Evolutionary conservation across 139 green algal genomes (phyloP).

Genomic region (Closterium sp.): DNA sequence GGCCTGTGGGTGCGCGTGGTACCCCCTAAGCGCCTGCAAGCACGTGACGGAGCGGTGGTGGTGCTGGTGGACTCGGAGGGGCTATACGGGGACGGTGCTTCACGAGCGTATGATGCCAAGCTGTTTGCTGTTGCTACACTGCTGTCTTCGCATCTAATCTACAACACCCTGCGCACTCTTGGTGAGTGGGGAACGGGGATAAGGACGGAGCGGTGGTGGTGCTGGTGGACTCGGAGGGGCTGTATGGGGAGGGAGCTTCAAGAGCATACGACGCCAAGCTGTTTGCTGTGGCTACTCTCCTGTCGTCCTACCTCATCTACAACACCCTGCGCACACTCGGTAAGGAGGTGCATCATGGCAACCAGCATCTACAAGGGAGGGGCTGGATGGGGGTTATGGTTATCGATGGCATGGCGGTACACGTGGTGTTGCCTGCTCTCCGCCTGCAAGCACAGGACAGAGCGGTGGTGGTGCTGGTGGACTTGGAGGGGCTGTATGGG

Average conservation of each 20-base stretch:
- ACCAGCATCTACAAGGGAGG: background rate
- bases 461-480: slow-evolving; percentile 6
- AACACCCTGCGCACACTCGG: slow-evolving; percentile 15
- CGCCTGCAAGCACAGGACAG: background rate
- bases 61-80: slow-evolving; percentile 19
- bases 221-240: slow-evolving; percentile 33
- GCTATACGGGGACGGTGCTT: slow-evolving; percentile 13
- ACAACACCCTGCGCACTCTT: slow-evolving; percentile 30
- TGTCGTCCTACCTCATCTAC: slow-evolving; percentile 23
- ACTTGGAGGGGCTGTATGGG: slow-evolving; percentile 12
- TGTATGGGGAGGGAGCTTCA: slow-evolving; percentile 16
- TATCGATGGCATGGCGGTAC: too few relatives aligned
- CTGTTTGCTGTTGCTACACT: slow-evolving; percentile 27
- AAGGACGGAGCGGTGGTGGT: background rate
- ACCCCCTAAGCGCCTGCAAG: background rate
- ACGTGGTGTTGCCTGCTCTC: background rate
- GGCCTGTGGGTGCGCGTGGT: slow-evolving; percentile 21
- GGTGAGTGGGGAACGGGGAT: slow-evolving; percentile 2
- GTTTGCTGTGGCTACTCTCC: slow-evolving; percentile 22
- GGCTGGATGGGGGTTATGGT: too few relatives aligned
- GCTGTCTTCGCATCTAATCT: slow-evolving; percentile 23
- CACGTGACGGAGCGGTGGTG: background rate
- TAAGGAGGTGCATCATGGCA: background rate
- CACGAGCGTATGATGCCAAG: slow-evolving; percentile 36
- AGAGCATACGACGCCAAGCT: slow-evolving; percentile 25